Evolutionary conservation across 2,329 filamentous ascomycete species (phyloP).

Genomic region (Curvularia verruculosa): DNA sequence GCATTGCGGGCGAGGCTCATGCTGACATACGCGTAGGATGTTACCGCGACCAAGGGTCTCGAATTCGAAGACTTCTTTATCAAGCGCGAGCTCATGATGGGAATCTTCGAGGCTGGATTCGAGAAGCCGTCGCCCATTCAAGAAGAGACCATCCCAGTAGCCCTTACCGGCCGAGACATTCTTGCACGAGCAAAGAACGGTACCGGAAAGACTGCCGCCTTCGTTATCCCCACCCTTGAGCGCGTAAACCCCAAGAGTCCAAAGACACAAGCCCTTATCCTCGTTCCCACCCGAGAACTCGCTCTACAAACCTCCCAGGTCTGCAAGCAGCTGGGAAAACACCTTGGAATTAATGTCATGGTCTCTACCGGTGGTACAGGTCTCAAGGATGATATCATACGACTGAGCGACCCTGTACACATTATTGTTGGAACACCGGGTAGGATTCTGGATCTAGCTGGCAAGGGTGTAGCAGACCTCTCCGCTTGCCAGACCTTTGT

Average conservation of each 20-base stretch:
- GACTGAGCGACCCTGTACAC: constrained; percentile 91
- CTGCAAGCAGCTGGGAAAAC: constrained; percentile 97
- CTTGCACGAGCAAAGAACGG: constrained; percentile 97
- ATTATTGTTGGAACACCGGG: constrained; percentile 97
- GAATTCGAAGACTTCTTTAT: constrained; percentile 98
- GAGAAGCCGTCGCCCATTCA: constrained; percentile 99
- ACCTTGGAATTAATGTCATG: constrained; percentile 98
- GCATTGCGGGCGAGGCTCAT: background rate
- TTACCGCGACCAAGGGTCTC: constrained; percentile 94
- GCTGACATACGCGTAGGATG: constrained; percentile 69
- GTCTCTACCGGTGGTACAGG: constrained; percentile 97
- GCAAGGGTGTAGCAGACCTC: constrained; percentile 94
- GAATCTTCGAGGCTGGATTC: constrained; percentile 98
- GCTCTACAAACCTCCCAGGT: constrained; percentile 99
- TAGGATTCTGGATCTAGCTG: constrained; percentile 92
- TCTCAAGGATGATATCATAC: constrained; percentile 94
- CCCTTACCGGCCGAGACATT: constrained; percentile 92
- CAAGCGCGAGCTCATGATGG: constrained; percentile 95
- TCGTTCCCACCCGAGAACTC: constrained; percentile 95
- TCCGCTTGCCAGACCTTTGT: constrained; percentile 97
- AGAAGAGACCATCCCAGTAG: constrained; percentile 98
- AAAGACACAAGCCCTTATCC: constrained; percentile 94
- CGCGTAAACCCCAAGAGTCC: constrained; percentile 95
- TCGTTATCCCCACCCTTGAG: constrained; percentile 93
- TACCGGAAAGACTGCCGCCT: constrained; percentile 97